Evolutionary conservation across 2,329 filamentous ascomycete genomes (phyloP).

Genomic region (Hypomyces perniciosus): DNA sequence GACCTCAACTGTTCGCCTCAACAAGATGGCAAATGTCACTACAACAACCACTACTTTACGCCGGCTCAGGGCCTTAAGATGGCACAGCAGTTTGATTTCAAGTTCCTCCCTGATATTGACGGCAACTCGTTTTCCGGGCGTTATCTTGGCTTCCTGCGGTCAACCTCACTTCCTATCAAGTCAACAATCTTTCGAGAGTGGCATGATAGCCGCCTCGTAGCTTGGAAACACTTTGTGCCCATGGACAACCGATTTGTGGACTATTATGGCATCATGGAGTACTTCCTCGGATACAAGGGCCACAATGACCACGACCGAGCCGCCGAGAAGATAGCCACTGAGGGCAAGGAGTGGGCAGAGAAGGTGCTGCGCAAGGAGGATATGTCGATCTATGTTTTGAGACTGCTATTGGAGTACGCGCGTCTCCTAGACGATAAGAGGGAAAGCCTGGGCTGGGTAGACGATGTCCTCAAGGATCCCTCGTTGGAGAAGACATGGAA

Average conservation of each 20-base stretch:
- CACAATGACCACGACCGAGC: slow-evolving; percentile 46
- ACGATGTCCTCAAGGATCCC: slow-evolving; percentile 37
- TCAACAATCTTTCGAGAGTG: slow-evolving; percentile 73
- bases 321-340: slow-evolving; percentile 58
- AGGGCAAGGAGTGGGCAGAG: slow-evolving; percentile 63
- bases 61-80: slow-evolving; percentile 36
- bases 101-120: slow-evolving; percentile 71
- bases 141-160: slow-evolving; percentile 63
- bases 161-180: slow-evolving; percentile 68
- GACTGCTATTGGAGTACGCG: slow-evolving; percentile 60
- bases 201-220: slow-evolving; percentile 67
- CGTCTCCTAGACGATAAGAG: slow-evolving; percentile 47
- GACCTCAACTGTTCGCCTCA: slow-evolving; percentile 46
- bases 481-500: slow-evolving; percentile 27
- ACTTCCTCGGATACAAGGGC: slow-evolving; percentile 58
- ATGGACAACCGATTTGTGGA: slow-evolving; percentile 71
- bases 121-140: slow-evolving; percentile 66
- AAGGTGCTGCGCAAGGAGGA: slow-evolving; percentile 63
- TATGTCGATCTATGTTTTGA: slow-evolving; percentile 64
- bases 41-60: slow-evolving; percentile 42
- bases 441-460: slow-evolving; percentile 50
- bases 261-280: slow-evolving; percentile 66
- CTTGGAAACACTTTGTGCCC: slow-evolving; percentile 78
- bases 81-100: slow-evolving; percentile 52
- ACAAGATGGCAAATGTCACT: slow-evolving; percentile 37